Evolutionary conservation across 2,329 filamentous ascomycete genomes (phyloP), one percentile per base, ranked within the genome.

Genomic region (Zymoseptoria passerinii): DNA sequence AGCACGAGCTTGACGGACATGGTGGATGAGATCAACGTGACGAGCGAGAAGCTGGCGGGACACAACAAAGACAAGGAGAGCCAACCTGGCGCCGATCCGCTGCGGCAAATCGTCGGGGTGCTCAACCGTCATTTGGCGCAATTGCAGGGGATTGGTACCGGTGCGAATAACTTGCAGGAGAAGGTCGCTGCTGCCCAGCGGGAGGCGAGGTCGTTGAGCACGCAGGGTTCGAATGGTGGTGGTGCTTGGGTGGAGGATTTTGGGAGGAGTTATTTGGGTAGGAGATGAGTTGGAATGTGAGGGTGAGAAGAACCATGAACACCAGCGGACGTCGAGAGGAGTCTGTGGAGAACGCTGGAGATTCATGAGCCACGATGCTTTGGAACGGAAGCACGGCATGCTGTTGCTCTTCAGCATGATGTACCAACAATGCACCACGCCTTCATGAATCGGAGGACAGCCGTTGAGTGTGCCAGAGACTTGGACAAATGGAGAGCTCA

Each of bases 11-110:
- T 99, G 63, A 86, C 85, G 52, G 92, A 90, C 76, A 97, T 99
- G 91, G 95, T 99, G 67, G 92, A 95, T 71, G 94, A 97, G 75
- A 95, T 99, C 72, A 99, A 99, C 72, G 85, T 87, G 66, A 92
- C 95, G 62, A 94, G 90, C n/a, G 83, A 89, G 56, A 90, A 86
- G 23, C 78, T 99, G 65, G 92, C 62, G 4, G 63, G 58, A 27
- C 63, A 85, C 80, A 96, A 95, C 81, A 90, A 88, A 59, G 87
- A 83, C 75, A 95, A 95, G 75, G 89, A 94, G 72, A 62, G 65
- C 3, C 60, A 65, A n/a, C 55, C 55, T 40, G 59, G 57, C 20
- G 63, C 64, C 16, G 65, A 69, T 57, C 71, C 96, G 87, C 81
- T 97, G 70, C 92, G 90, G 66, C 91, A 96, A 75, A 95, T 99